These are phyloP conservation scores for Xerocomus nothofagi DNA, from an alignment of 1,284 basidiomycete species.

Conservation along the genomic window DNA sequence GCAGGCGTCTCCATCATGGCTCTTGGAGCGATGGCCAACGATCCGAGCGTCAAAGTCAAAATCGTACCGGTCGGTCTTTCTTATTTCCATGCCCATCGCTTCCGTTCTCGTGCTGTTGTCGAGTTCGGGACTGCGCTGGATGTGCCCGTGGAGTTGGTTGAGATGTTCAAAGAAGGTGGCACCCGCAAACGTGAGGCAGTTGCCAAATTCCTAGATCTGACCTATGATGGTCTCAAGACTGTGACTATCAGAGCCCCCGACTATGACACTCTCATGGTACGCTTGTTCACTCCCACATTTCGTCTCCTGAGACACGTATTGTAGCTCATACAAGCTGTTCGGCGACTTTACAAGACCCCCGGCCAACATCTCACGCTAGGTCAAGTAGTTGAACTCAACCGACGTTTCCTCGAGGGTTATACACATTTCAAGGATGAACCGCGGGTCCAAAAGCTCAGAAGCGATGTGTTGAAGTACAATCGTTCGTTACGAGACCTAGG, in stretches of 20 bases:
- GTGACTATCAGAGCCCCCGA: constrained; percentile 97
- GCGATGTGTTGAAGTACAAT: constrained; percentile 93
- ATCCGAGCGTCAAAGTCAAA: constrained; percentile 85
- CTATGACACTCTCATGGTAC: constrained; percentile 96
- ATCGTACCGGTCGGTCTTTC: constrained; percentile 94
- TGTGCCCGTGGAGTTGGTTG: constrained; percentile 83
- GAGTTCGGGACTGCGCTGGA: constrained; percentile 94
- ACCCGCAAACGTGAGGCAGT: constrained; percentile 89
- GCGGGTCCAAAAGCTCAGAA: constrained; percentile 78
- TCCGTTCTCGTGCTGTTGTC: constrained; percentile 93
- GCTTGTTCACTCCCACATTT: constrained; percentile 7
- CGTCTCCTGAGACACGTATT: not conserved
- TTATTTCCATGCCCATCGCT: constrained; percentile 95
- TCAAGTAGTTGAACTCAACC: constrained; percentile 96
- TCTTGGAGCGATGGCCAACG: constrained; percentile 93
- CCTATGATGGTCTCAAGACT: constrained; percentile 96
- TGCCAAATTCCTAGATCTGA: constrained; percentile 84
- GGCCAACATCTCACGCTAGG: constrained; percentile 93
- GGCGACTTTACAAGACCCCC: constrained; percentile 92
- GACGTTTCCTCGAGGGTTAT: constrained; percentile 94
- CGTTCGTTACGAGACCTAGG: constrained; percentile 89
- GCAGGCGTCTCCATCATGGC: constrained; percentile 97
- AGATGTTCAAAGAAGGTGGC: constrained; percentile 91
- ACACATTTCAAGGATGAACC: constrained; percentile 93
- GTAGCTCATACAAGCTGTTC: constrained; percentile 92